A percentile compares a stretch with the other conserved stretches of the same genome.
These are phyloP conservation scores for Saccharomycopsis sp. DNA, from an alignment of 805 yeast species.

Conservation along the genomic window DNA sequence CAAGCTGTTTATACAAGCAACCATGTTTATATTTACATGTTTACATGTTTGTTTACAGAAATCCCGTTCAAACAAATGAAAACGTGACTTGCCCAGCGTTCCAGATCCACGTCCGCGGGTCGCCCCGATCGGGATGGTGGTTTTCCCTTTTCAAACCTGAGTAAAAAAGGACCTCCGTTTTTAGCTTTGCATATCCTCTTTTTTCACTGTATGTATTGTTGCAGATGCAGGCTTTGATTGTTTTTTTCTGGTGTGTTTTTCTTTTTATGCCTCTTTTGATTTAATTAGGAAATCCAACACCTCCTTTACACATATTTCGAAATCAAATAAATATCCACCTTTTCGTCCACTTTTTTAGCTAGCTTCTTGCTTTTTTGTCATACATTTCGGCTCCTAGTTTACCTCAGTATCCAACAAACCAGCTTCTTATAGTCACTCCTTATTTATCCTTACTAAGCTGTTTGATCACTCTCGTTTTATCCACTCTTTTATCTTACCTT, in stretches of 20 bases:
- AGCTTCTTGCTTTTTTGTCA: constrained; percentile 27
- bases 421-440: constrained; percentile 19
- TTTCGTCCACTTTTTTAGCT: constrained; percentile 23
- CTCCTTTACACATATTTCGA: neutral
- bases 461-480: constrained; percentile 3
- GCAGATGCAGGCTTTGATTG: neutral
- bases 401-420: constrained; percentile 23
- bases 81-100: neutral
- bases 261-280: neutral
- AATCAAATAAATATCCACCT: neutral
- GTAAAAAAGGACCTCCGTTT: neutral
- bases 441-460: constrained; percentile 10
- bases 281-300: neutral
- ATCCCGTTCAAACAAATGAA: neutral
- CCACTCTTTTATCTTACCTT: constrained; percentile 13
- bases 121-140: neutral
- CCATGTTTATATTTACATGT: too few species aligned
- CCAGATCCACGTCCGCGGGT: neutral
- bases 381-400: constrained; percentile 31
- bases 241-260: neutral
- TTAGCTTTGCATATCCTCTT: neutral
- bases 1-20: too few species aligned
- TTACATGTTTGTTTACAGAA: neutral
- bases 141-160: neutral
- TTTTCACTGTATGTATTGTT: neutral